phyloP scores from a whole-genome alignment of 2,329 filamentous ascomycete species.

The Fusarium sp. region DNA sequence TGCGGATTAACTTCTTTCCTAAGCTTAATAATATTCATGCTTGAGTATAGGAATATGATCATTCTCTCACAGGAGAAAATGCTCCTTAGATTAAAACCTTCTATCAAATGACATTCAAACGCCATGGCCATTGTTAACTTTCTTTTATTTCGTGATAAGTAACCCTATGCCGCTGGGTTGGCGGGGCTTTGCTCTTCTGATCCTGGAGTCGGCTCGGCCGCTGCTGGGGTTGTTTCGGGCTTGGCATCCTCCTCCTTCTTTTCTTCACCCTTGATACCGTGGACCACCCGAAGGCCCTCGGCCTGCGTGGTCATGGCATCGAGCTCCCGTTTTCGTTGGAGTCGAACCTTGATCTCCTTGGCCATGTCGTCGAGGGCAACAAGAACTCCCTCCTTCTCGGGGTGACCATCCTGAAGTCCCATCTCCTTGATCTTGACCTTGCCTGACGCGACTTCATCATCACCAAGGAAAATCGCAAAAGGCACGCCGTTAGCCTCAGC shows the following conservation, averaged over 20 bases:
- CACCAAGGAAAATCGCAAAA: slow-evolving; percentile 88
- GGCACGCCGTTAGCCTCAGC: slow-evolving; percentile 84
- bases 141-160: slow-evolving; percentile 26
- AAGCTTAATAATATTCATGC: neutral
- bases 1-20: slow-evolving; percentile 22
- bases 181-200: slow-evolving; percentile 24
- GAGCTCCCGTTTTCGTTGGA: slow-evolving; percentile 58
- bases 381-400: slow-evolving; percentile 88
- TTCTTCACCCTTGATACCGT: slow-evolving; percentile 57
- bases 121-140: slow-evolving; percentile 32
- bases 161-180: slow-evolving; percentile 25
- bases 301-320: slow-evolving; percentile 58
- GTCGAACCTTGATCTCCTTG: slow-evolving; percentile 67
- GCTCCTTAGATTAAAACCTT: slow-evolving; percentile 15
- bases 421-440: slow-evolving; percentile 88
- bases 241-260: slow-evolving; percentile 28
- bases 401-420: slow-evolving; percentile 81
- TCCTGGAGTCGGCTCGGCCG: slow-evolving; percentile 20
- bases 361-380: slow-evolving; percentile 74
- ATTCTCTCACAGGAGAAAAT: slow-evolving; percentile 7
- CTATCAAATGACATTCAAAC: slow-evolving; percentile 32
- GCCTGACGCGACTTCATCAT: slow-evolving; percentile 86
- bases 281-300: slow-evolving; percentile 60
- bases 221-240: slow-evolving; percentile 23
- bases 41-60: slow-evolving; percentile 4